Evolutionary conservation across 1,139 yeast genomes (phyloP), one percentile per base, ranked within the genome.

Genomic region (Nakaseomyces delphensis): DNA sequence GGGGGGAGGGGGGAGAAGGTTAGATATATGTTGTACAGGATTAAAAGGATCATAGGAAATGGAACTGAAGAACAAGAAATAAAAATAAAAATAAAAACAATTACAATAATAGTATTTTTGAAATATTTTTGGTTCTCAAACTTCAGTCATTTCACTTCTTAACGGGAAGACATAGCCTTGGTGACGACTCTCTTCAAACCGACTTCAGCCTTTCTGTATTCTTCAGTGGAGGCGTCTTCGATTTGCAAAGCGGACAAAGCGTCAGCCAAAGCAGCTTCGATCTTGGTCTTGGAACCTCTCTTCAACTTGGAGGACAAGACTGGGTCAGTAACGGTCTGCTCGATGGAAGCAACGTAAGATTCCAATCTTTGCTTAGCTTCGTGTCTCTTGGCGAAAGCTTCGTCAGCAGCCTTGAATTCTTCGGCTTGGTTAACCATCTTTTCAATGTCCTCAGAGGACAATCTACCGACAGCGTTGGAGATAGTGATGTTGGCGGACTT

Each of bases 291-390:
- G 62, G 96, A 84, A 69, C 93, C 86, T 74, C 87, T 84, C 95
- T 91, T 91, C 73, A 91, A 79, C 82, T 91, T 91, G 64, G 96
- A 86, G 64, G 96, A 85, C 68, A 89, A 83, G 72, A 87, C 93
- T 70, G 97, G 97, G 81, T 89, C 97, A 61, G 96, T 84, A 71
- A 91, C 83, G 61, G 96, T 84, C 57, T 93, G 76, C 78, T 91
- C 98, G 63, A 91, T 91, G 62, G 95, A 83, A 64, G 96, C 83
- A 69, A 91, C 94, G 83, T 91, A 91, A 62, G 97, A 89, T 79
- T 91, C 98, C 70, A 91, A 84, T 78, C 89, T 89, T 77, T 91
- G 97, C 79, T 89, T 91, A 69, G 95, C 94, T 80, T 91, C 97
- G 77, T 89, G 96, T 72, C 86, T 84, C 89, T 89, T 89, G 73